These are phyloP conservation scores for Ustilago crameri DNA, from an alignment of 1,284 basidiomycete species.

Conservation along the genomic window DNA sequence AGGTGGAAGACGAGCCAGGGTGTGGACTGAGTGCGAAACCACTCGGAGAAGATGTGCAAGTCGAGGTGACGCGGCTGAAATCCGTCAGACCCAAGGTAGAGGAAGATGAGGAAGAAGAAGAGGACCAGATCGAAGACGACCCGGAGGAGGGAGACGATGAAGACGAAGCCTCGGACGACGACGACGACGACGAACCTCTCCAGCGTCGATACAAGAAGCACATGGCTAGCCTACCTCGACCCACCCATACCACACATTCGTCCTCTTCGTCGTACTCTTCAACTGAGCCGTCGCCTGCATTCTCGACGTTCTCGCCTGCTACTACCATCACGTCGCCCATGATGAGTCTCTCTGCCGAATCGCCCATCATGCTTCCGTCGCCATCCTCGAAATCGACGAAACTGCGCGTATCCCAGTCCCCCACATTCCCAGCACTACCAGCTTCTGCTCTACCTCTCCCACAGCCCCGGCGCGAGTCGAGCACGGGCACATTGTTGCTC, in stretches of 20 bases:
- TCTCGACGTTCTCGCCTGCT: slow-evolving; percentile 27
- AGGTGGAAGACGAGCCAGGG: slow-evolving; percentile 38
- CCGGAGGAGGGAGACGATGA: slow-evolving; percentile 26
- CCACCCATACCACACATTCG: slow-evolving; percentile 22
- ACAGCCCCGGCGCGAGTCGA: slow-evolving; percentile 28
- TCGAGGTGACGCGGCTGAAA: not conserved
- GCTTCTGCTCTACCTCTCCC: slow-evolving; percentile 27
- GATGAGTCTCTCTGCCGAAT: slow-evolving; percentile 54
- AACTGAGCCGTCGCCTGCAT: slow-evolving; percentile 27
- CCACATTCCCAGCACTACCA: slow-evolving; percentile 19
- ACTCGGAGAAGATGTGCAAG: slow-evolving; percentile 1
- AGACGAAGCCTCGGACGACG: slow-evolving; percentile 22
- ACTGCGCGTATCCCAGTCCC: slow-evolving; percentile 21
- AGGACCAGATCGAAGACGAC: slow-evolving; percentile 34
- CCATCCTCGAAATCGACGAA: slow-evolving; percentile 19
- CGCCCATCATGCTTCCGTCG: slow-evolving; percentile 47
- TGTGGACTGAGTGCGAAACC: slow-evolving; percentile 5
- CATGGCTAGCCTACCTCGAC: slow-evolving; percentile 11
- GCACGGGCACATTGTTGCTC: slow-evolving; percentile 33
- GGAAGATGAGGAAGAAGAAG: slow-evolving; percentile 27
- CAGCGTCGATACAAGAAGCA: slow-evolving; percentile 28
- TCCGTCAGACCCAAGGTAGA: not conserved
- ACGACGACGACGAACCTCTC: slow-evolving; percentile 44
- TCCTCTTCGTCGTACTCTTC: slow-evolving; percentile 31
- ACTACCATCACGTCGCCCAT: slow-evolving; percentile 51